Evolutionary conservation across 306 rosid species (phyloP).

Genomic region (Prinsepia uniflora): DNA sequence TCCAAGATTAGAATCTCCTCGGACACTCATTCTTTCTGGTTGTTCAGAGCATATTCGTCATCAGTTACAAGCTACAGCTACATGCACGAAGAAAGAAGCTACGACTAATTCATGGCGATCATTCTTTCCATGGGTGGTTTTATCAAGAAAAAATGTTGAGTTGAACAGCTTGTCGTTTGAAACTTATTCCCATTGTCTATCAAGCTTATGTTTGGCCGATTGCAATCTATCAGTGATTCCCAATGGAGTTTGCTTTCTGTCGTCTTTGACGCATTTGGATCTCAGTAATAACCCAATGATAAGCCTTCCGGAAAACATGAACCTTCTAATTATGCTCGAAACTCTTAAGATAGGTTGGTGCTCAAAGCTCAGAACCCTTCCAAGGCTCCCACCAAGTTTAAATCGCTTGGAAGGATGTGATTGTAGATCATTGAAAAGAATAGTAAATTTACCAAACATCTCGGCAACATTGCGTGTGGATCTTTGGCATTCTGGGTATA

Average conservation of each 20-base stretch:
- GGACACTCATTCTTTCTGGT: background rate
- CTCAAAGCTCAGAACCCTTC: background rate
- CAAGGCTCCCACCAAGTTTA: background rate
- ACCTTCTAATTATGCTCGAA: background rate
- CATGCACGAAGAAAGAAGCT: background rate
- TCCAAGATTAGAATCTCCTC: slow-evolving; percentile 6
- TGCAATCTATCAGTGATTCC: slow-evolving; percentile 5
- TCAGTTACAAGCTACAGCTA: background rate
- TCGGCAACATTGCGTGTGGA: background rate
- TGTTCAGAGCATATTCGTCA: slow-evolving; percentile 2
- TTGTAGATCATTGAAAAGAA: background rate
- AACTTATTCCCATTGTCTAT: background rate
- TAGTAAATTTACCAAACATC: background rate
- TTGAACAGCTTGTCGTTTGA: background rate
- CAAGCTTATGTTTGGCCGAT: background rate
- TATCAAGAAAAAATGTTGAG: background rate
- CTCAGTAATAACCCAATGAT: background rate
- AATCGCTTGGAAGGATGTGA: accelerated
- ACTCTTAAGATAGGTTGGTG: background rate
- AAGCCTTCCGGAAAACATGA: slow-evolving; percentile 2
- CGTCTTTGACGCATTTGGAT: background rate
- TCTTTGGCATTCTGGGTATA: background rate
- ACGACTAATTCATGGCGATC: background rate
- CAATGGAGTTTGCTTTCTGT: background rate
- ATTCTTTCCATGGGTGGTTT: background rate